phyloP scores from a whole-genome alignment of 202 grass and related monocot genomes.

The Panicum hallii region DNA sequence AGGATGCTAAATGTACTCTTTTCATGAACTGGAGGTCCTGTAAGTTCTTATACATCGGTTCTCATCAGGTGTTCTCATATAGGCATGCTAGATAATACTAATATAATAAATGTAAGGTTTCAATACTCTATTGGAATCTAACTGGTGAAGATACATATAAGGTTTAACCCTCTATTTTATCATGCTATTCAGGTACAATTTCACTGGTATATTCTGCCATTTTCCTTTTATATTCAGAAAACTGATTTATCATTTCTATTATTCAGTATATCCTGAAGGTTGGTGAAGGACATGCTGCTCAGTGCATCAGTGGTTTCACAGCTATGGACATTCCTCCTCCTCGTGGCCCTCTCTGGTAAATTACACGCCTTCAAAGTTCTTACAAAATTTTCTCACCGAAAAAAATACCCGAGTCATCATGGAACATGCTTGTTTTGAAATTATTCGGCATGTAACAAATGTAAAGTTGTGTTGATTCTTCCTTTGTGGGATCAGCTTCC shows the following conservation, averaged over 20 bases:
- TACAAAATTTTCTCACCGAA: neutral
- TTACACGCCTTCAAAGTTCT: slow-evolving; percentile 11
- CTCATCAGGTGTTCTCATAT: neutral
- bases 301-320: slow-evolving; percentile 91
- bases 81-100: neutral
- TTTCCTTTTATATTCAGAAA: neutral
- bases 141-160: neutral
- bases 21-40: slow-evolving; percentile 10
- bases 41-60: neutral
- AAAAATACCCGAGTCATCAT: slow-evolving; percentile 15
- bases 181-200: neutral
- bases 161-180: slow-evolving; percentile 16
- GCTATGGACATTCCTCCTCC: slow-evolving; percentile 77
- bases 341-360: slow-evolving; percentile 85
- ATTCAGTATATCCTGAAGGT: slow-evolving; percentile 77
- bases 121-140: neutral
- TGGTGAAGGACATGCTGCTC: slow-evolving; percentile 47
- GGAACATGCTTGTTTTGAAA: neutral
- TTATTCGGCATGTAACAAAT: neutral
- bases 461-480: neutral
- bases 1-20: neutral
- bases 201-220: neutral
- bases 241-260: slow-evolving; percentile 29
- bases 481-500: neutral
- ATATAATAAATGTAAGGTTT: neutral